A percentile compares a stretch with the other conserved stretches of the same genome.
Evolutionary conservation across 2,329 filamentous ascomycete species (phyloP).

Genomic region (Diaporthe longicolla): DNA sequence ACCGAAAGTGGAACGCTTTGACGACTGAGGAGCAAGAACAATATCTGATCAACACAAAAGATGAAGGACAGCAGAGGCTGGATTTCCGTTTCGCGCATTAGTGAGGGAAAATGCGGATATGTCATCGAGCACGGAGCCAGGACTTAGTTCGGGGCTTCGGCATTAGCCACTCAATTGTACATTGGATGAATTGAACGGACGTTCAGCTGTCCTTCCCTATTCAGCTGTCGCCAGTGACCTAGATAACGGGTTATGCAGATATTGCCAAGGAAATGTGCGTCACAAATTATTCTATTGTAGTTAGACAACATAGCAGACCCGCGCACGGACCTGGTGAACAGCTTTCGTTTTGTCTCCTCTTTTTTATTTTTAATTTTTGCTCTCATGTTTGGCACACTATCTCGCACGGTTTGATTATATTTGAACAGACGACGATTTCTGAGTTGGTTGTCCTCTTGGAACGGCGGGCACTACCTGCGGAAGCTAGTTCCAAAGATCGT

Average conservation of each 20-base stretch:
- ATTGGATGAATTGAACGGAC: not conserved
- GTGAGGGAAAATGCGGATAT: not conserved
- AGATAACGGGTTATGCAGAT: not conserved
- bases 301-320: not conserved
- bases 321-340: not conserved
- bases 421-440: not conserved
- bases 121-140: not conserved
- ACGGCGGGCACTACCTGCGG: not conserved
- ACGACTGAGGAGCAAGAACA: constrained; percentile 61
- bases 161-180: not conserved
- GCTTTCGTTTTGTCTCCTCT: not conserved
- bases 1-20: constrained; percentile 59
- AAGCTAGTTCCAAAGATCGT: not conserved
- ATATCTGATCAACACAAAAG: constrained; percentile 64
- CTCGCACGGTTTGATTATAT: not conserved
- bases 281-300: not conserved
- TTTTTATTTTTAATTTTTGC: too few relatives aligned
- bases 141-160: not conserved
- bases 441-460: too few relatives aligned
- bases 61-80: constrained; percentile 68
- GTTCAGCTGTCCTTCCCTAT: not conserved
- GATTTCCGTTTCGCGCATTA: constrained; percentile 67
- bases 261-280: not conserved
- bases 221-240: not conserved
- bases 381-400: too few relatives aligned